Evolutionary conservation across 176 grass and related monocot species (phyloP).

Genomic region (Tillandsia fasciculata): DNA sequence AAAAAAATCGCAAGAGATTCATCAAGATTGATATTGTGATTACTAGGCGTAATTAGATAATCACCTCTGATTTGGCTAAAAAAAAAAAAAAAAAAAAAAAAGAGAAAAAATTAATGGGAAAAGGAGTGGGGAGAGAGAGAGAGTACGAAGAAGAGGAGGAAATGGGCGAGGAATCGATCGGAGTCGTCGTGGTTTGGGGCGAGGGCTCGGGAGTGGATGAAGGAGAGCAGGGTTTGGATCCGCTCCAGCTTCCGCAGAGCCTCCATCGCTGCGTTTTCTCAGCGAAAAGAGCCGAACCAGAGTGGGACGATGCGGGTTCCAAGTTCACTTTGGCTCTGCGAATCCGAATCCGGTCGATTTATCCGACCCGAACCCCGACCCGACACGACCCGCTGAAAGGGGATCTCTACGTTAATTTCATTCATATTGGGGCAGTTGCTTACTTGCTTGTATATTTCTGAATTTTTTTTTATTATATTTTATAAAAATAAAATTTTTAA

Average conservation of each 20-base stretch:
- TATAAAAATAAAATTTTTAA: no score
- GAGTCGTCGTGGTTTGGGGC: constrained; percentile 5
- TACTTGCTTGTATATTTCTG: no score
- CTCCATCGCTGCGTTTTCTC: constrained; percentile 35
- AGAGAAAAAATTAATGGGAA: not conserved
- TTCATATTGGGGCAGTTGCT: no score
- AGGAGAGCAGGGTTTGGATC: constrained; percentile 54
- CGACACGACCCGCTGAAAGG: no score
- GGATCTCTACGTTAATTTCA: no score
- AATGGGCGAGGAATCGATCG: constrained; percentile 67
- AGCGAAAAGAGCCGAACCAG: not conserved
- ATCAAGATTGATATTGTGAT: no score
- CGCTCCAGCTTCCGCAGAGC: constrained; percentile 57
- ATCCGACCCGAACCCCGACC: no score
- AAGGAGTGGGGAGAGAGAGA: not conserved
- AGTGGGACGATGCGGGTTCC: not conserved
- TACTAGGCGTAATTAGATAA: not conserved
- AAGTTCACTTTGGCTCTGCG: not conserved
- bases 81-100: not conserved
- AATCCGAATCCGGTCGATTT: not conserved
- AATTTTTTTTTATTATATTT: no score
- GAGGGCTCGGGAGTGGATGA: constrained; percentile 43
- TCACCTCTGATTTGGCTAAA: not conserved
- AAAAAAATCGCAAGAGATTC: no score
- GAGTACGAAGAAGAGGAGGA: constrained; percentile 63